Evolutionary conservation across 2,329 filamentous ascomycete genomes (phyloP).

Genomic region (Herpotrichia juniperi): DNA sequence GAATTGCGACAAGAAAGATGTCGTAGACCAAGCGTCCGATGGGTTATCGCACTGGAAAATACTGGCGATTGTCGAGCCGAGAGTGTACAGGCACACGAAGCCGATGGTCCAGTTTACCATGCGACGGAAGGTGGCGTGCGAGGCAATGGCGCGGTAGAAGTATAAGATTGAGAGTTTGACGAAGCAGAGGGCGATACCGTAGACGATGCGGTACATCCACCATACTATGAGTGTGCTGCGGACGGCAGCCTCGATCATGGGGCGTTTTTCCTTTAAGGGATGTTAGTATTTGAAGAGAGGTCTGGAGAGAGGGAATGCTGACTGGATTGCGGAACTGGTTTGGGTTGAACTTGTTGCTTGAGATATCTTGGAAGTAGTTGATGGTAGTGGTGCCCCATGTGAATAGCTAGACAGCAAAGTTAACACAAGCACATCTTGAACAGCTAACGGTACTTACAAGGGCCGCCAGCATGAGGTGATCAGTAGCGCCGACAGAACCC

Average conservation of each 20-base stretch:
- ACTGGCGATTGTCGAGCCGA: slow-evolving; percentile 33
- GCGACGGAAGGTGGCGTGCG: slow-evolving; percentile 37
- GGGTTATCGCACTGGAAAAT: slow-evolving; percentile 42
- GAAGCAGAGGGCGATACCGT: slow-evolving; percentile 30
- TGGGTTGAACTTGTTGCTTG: slow-evolving; percentile 31
- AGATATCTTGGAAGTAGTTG: slow-evolving; percentile 43
- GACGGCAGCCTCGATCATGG: slow-evolving; percentile 26
- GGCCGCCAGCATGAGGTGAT: slow-evolving; percentile 42
- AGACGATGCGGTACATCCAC: slow-evolving; percentile 42
- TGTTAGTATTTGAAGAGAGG: slow-evolving; percentile 13
- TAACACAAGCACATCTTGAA: not conserved
- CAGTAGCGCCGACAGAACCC: slow-evolving; percentile 35
- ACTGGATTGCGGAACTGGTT: slow-evolving; percentile 35
- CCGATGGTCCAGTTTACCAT: slow-evolving; percentile 34
- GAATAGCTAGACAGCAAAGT: slow-evolving; percentile 25
- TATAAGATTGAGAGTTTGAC: slow-evolving; percentile 25
- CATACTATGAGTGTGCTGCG: slow-evolving; percentile 38
- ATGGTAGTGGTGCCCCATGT: slow-evolving; percentile 44
- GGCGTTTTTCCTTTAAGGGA: slow-evolving; percentile 33
- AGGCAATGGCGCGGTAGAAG: slow-evolving; percentile 45
- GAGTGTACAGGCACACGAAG: slow-evolving; percentile 38
- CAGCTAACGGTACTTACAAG: slow-evolving; percentile 24
- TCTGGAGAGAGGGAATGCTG: slow-evolving; percentile 5
- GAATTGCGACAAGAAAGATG: slow-evolving; percentile 38
- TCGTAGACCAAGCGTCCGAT: slow-evolving; percentile 32